These are phyloP conservation scores for Aureobasidium sp. DNA, from an alignment of 2,329 filamentous ascomycete species.

Conservation along the genomic window DNA sequence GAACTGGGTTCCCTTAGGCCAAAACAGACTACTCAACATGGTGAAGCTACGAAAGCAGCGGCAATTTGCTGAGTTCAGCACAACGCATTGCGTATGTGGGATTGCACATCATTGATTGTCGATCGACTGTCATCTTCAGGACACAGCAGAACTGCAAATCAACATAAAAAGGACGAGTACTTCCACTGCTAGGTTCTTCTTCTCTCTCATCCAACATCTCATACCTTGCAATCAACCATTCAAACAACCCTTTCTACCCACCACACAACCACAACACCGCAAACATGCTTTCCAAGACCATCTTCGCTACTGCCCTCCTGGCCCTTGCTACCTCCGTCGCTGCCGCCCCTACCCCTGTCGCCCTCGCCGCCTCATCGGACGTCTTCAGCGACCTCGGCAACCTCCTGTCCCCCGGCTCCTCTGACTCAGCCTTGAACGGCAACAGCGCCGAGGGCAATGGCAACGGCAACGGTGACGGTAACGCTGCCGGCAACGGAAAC, in stretches of 20 bases:
- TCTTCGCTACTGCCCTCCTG: conserved; percentile 1
- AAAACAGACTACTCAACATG: neutral
- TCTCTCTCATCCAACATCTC: neutral
- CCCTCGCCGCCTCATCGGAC: neutral
- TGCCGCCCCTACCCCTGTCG: neutral
- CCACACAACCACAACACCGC: neutral
- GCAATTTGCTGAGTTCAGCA: neutral
- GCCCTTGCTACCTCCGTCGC: neutral
- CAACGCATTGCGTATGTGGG: conserved; percentile 3
- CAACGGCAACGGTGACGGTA: neutral
- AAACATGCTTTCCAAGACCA: conserved; percentile 6
- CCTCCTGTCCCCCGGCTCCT: neutral
- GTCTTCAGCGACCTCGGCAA: neutral
- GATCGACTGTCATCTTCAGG: neutral
- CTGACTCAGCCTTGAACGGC: neutral
- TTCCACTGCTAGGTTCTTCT: neutral
- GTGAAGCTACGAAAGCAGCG: neutral
- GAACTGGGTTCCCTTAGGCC: neutral
- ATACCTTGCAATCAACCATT: neutral
- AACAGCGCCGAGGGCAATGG: neutral
- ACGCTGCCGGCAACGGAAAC: neutral
- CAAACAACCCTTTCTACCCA: neutral
- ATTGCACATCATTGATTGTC: conserved; percentile 1
- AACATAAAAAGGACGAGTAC: neutral
- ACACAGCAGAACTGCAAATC: neutral